Evolutionary conservation across 2,329 filamentous ascomycete species (phyloP).

Genomic region (Dactylella cylindrospora): DNA sequence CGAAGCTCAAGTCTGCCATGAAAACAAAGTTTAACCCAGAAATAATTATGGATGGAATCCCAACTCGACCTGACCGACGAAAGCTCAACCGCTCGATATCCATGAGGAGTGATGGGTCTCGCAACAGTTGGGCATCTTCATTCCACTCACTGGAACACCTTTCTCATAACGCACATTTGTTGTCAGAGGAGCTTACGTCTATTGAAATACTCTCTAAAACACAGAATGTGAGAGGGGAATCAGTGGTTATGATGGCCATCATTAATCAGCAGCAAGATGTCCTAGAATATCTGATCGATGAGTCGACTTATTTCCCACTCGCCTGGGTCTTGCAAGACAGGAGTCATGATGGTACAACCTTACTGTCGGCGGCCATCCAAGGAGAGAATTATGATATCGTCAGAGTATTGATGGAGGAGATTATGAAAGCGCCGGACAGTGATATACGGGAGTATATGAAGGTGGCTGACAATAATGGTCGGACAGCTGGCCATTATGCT

Average conservation of each 20-base stretch:
- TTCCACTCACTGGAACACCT: conserved; percentile 40
- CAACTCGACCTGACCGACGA: conserved; percentile 14
- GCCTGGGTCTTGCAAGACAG: conserved; percentile 74
- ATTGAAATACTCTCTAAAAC: conserved; percentile 56
- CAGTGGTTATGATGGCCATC: conserved; percentile 82
- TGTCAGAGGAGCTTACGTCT: conserved; percentile 44
- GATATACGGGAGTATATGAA: conserved; percentile 62
- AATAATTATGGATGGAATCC: conserved; percentile 33
- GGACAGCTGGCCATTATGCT: conserved; percentile 91
- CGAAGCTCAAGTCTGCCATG: conserved; percentile 42
- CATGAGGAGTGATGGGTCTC: conserved; percentile 37
- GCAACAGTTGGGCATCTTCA: conserved; percentile 38
- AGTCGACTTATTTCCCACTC: conserved; percentile 73
- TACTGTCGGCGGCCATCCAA: conserved; percentile 88
- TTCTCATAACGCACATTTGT: conserved; percentile 32
- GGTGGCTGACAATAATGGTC: conserved; percentile 77
- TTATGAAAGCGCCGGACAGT: conserved; percentile 46
- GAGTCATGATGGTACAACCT: conserved; percentile 84
- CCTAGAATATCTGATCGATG: conserved; percentile 75
- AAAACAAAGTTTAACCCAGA: conserved; percentile 43
- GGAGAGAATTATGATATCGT: conserved; percentile 74
- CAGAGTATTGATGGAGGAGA: conserved; percentile 66
- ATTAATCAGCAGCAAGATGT: conserved; percentile 70
- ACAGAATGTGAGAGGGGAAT: conserved; percentile 71
- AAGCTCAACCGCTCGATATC: conserved; percentile 38